Conservation (phyloP, 192 early-diverging fungal genomes). For the Kickxella alabastrina region DNA sequence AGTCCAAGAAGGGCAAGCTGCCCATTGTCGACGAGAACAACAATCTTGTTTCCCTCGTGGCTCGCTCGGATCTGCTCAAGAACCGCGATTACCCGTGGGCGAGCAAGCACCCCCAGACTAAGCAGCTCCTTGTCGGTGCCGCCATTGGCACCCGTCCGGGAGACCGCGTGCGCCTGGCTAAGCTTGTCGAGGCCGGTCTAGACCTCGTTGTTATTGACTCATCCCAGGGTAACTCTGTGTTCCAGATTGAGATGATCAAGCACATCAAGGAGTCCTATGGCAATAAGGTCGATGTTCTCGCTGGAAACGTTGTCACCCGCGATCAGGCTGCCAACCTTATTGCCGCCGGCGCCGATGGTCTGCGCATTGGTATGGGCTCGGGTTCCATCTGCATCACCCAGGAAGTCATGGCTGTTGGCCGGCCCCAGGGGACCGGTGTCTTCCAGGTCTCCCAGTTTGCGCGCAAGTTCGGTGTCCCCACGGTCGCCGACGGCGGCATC, state of each 20-base stretch:
- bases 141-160: constrained; percentile 89
- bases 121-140: constrained; percentile 92
- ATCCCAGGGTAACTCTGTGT: constrained; percentile 92
- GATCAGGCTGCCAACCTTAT: constrained; percentile 91
- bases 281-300: constrained; percentile 77
- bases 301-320: constrained; percentile 96
- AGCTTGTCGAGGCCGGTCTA: constrained; percentile 91
- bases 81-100: constrained; percentile 94
- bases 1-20: constrained; percentile 95
- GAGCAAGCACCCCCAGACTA: constrained; percentile 71
- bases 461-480: constrained; percentile 88
- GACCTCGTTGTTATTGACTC: constrained; percentile 96
- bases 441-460: constrained; percentile 94
- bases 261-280: constrained; percentile 85
- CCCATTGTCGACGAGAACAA: constrained; percentile 85
- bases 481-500: constrained; percentile 97
- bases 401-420: constrained; percentile 98
- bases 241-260: constrained; percentile 94
- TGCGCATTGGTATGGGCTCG: constrained; percentile 96
- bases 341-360: constrained; percentile 89
- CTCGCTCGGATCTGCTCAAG: constrained; percentile 95
- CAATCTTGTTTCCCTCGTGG: constrained; percentile 83
- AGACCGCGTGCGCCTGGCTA: constrained; percentile 75
- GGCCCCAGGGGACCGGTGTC: constrained; percentile 96
- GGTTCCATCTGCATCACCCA: constrained; percentile 98